Base-by-base conservation (phyloP, 345 rosid species). In the Capsella bursapastoris region DNA sequence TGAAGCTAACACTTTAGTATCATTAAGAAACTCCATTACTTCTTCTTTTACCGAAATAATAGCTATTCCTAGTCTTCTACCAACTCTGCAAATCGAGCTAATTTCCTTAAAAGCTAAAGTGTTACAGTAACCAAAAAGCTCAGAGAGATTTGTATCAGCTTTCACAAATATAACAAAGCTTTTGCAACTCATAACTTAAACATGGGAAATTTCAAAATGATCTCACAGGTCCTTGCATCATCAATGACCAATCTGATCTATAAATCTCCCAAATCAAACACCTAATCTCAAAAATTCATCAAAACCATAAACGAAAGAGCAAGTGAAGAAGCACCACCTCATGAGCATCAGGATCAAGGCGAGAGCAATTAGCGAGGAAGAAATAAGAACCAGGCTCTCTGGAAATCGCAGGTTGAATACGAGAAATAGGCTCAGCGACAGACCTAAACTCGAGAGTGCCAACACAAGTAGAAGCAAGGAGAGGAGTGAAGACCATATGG, bases 401-500 rank as follows among this genome's bases (percentile, higher is more conserved):
- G 0, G 96, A 91, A 50, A 94, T 87, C 22, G 98, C 90, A 16
- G 96, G 97, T 47, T 91, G 98, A 75, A 94, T 89, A 55, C 97
- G 84, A 10, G 82, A 84, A 4, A 91, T 85, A 12, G 97, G 97
- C 72, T 94, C 95, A 29, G 97, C 94, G 9, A 94, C 96, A 4
- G 97, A 91, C 83, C 97, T 80, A 82, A 94, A 94, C 73, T 94
- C 97, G 40, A 94, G 95, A 7, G 95, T 94, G 12, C 97, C 98
- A 35, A 91, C 97, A 62, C 98, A 94, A n/a, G 97, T 94, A 15
- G 98, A 94, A 32, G 97, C 98, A 41, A 91, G 78, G 3, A 91
- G 86, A 48, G 97, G 97, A 18, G 97, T 90, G 80, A 94, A 90
- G 1, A 89, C 96, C 98, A 91, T 94, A 72, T 94, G 96, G 70